These are phyloP conservation scores for Rubroboletus pulcherrimus DNA, from an alignment of 768 basidiomycete genomes.

Conservation along the genomic window DNA sequence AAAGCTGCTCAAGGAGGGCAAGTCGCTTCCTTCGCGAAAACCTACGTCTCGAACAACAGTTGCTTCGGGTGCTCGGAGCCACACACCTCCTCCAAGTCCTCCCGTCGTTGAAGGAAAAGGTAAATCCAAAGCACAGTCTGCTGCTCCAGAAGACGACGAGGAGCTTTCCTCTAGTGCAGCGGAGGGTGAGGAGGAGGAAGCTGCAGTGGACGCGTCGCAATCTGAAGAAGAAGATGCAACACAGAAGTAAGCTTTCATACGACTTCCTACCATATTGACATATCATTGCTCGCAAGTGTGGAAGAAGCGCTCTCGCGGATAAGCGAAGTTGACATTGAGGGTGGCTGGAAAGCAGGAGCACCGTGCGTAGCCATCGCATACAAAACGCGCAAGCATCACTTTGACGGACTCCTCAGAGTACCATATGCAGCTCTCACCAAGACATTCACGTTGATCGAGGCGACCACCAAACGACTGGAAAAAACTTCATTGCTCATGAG, in stretches of 20 bases:
- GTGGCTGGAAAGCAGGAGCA: constrained; percentile 80
- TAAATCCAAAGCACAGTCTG: constrained; percentile 13
- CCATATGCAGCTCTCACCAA: constrained; percentile 93
- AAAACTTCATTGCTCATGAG: constrained; percentile 86
- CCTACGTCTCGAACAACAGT: neutral
- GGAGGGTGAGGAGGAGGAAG: constrained; percentile 42
- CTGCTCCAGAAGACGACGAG: constrained; percentile 30
- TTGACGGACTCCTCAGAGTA: constrained; percentile 48
- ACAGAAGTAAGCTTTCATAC: constrained; percentile 49
- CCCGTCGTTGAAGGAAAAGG: constrained; percentile 14
- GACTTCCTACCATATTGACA: neutral
- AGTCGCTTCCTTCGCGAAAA: neutral
- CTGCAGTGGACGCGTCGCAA: constrained; percentile 36
- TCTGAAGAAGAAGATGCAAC: constrained; percentile 52
- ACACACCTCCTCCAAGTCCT: neutral
- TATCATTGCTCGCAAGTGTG: constrained; percentile 42
- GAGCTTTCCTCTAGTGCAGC: constrained; percentile 31
- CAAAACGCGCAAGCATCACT: neutral
- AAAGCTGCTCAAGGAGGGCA: neutral
- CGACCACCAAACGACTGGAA: constrained; percentile 92
- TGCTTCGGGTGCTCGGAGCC: neutral
- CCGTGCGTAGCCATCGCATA: constrained; percentile 53
- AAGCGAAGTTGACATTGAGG: constrained; percentile 69
- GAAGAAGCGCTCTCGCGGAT: constrained; percentile 59
- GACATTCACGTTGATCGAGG: constrained; percentile 84